Evolutionary conservation across 371 early-diverging fungal genomes (phyloP).

Genomic region (Gilbertella persicaria): DNA sequence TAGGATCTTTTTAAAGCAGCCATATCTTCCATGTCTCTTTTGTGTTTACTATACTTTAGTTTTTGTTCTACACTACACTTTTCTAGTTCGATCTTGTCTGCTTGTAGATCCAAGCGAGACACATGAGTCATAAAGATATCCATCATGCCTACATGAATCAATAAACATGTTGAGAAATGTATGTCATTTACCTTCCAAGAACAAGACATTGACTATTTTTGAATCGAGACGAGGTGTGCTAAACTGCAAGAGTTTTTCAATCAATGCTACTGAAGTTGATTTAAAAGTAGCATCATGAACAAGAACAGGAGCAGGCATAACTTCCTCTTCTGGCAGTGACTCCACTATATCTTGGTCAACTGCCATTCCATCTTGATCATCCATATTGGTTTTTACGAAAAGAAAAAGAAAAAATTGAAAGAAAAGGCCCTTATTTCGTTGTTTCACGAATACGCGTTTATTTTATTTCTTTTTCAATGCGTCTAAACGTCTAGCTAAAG

Average conservation of each 20-base stretch:
- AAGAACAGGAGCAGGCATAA: too few species aligned
- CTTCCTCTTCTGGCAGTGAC: too few species aligned
- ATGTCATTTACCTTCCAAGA: constrained; percentile 40
- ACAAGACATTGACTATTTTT: constrained; percentile 47
- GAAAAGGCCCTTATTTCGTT: background rate
- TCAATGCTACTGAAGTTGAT: constrained; percentile 42
- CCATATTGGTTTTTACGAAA: background rate
- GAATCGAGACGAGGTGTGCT: constrained; percentile 41
- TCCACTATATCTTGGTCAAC: too few species aligned
- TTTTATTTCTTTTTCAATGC: constrained; percentile 61
- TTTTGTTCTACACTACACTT: constrained; percentile 19
- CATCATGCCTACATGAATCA: constrained; percentile 38
- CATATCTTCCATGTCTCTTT: constrained; percentile 32
- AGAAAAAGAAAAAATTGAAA: background rate
- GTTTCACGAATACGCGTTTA: too few species aligned
- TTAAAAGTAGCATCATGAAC: constrained; percentile 27
- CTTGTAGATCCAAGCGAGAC: constrained; percentile 21
- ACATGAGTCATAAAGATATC: constrained; percentile 49
- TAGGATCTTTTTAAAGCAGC: constrained; percentile 45
- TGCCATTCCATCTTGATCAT: too few species aligned
- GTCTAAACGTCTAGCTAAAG: constrained; percentile 70
- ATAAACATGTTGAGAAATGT: background rate
- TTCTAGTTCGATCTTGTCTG: constrained; percentile 5
- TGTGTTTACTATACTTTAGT: constrained; percentile 17
- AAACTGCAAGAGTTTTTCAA: constrained; percentile 42